Percentiles rank a stretch among this genome's conserved stretches.
These are phyloP conservation scores for Nitzschia putrida DNA, from an alignment of 108 stramenopile genomes.

Conservation along the genomic window DNA sequence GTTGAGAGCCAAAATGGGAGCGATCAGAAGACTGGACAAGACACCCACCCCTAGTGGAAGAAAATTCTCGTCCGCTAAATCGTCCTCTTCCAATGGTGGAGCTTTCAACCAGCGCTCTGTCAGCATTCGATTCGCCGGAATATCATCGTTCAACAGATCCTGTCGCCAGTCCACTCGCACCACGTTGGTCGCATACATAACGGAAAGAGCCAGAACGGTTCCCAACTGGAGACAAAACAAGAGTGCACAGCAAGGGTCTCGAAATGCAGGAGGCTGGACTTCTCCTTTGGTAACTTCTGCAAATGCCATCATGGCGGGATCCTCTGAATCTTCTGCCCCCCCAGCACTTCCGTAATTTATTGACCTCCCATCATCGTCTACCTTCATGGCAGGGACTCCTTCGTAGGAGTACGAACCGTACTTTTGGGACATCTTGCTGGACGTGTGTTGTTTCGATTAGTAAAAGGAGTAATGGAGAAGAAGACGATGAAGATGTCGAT, in stretches of 20 bases:
- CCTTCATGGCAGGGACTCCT: no score
- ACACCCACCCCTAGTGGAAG: background rate
- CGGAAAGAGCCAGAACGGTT: slow-evolving; percentile 1
- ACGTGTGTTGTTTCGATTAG: no score
- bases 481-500: no score
- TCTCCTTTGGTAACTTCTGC: slow-evolving; percentile 11
- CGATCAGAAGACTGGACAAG: slow-evolving; percentile 1
- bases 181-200: slow-evolving; percentile 17
- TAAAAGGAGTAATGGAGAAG: no score
- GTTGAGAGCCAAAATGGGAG: slow-evolving; percentile 5
- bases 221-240: slow-evolving; percentile 24
- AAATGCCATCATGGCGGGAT: background rate
- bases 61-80: background rate
- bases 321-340: background rate
- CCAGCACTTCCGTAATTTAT: slow-evolving; percentile 1
- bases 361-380: no score
- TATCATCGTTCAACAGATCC: background rate
- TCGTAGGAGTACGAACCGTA: no score
- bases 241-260: slow-evolving; percentile 22
- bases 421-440: no score
- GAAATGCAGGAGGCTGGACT: slow-evolving; percentile 16
- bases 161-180: slow-evolving; percentile 5
- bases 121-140: background rate
- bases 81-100: background rate
- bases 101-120: background rate